Conservation (phyloP, 73 alveolate species). For the Paramecium biaurelia region DNA sequence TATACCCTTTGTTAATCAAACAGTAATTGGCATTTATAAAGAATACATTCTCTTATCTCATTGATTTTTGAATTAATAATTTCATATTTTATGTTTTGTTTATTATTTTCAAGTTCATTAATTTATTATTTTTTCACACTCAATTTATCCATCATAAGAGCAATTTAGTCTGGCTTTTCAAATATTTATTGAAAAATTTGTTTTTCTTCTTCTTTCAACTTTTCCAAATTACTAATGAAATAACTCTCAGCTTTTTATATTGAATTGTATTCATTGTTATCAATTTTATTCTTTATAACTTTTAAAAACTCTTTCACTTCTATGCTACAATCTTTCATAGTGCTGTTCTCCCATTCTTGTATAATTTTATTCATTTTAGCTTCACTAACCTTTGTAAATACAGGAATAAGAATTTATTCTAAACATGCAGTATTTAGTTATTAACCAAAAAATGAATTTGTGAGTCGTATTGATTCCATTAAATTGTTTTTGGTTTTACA, state of each 20-base stretch:
- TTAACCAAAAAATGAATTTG: too few species aligned
- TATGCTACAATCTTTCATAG: not conserved
- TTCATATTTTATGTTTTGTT: too few species aligned
- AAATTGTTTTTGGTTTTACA: not conserved
- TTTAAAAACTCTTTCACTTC: not conserved
- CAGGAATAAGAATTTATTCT: not conserved
- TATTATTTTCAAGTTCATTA: not conserved
- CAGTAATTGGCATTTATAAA: not conserved
- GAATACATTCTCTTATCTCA: not conserved
- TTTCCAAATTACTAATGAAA: not conserved
- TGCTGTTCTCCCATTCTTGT: not conserved
- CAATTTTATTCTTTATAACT: not conserved
- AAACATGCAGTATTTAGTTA: too few species aligned
- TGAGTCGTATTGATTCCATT: not conserved
- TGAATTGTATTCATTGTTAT: not conserved
- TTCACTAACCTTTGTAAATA: not conserved
- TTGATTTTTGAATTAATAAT: not conserved
- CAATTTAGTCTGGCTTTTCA: too few species aligned
- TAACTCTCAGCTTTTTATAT: not conserved
- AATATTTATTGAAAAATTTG: too few species aligned
- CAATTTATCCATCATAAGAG: too few species aligned
- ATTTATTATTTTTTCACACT: too few species aligned
- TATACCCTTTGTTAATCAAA: not conserved
- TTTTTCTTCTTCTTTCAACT: not conserved
- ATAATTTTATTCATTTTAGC: not conserved